These are phyloP conservation scores for Candolleomyces efflorescens DNA, from an alignment of 768 basidiomycete genomes.

Conservation along the genomic window DNA sequence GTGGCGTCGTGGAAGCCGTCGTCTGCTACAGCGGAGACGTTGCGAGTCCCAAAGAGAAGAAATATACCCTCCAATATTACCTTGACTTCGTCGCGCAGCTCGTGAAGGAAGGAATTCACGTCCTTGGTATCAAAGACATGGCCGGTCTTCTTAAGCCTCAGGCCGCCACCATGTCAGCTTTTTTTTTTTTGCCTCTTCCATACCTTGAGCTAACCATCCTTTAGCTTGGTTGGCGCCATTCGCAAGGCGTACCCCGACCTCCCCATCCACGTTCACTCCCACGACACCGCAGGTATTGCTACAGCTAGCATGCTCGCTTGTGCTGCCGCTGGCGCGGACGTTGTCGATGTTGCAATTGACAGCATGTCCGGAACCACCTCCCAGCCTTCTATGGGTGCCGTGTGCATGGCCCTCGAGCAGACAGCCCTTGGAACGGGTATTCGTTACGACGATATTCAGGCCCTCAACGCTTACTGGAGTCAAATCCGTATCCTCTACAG, in stretches of 20 bases:
- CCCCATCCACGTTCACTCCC: constrained; percentile 98
- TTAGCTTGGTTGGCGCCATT: constrained; percentile 88
- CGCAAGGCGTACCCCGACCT: constrained; percentile 95
- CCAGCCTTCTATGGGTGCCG: constrained; percentile 98
- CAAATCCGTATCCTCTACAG: constrained; percentile 93
- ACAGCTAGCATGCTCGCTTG: constrained; percentile 96
- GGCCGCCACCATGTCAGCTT: constrained; percentile 79
- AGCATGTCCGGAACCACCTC: constrained; percentile 99
- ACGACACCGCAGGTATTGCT: constrained; percentile 98
- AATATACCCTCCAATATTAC: constrained; percentile 98
- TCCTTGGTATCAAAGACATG: constrained; percentile 99
- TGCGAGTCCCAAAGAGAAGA: constrained; percentile 89
- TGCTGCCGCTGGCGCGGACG: constrained; percentile 96
- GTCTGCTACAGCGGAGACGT: constrained; percentile 99
- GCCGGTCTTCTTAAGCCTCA: constrained; percentile 94
- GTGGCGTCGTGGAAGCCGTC: constrained; percentile 95
- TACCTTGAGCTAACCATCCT: constrained; percentile 1
- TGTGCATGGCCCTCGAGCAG: constrained; percentile 93
- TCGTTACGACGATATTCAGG: constrained; percentile 94
- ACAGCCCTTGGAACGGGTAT: constrained; percentile 93
- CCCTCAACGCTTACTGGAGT: constrained; percentile 96
- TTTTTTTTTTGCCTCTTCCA: background rate
- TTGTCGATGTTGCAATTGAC: constrained; percentile 98
- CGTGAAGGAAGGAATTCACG: constrained; percentile 92
- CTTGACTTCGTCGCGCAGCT: constrained; percentile 93